phyloP scores from a whole-genome alignment of 441 rosid species.

The Pelargonium citronellum region DNA sequence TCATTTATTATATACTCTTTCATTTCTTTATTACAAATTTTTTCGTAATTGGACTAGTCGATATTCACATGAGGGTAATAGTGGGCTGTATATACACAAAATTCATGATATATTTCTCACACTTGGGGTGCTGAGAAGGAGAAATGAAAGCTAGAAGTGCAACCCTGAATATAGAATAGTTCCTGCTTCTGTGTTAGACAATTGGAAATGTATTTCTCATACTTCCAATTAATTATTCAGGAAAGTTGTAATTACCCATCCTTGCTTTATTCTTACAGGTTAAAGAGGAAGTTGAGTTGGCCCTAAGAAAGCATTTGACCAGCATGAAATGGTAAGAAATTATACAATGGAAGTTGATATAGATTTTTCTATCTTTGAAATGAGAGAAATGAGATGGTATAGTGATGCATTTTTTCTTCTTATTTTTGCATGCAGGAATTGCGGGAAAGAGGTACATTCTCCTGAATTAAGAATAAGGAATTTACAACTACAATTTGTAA shows the following conservation, averaged over 20 bases:
- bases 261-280: slow-evolving; percentile 43
- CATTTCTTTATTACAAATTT: no score
- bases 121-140: no score
- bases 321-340: slow-evolving; percentile 54
- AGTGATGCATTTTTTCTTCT: neutral
- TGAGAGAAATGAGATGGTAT: neutral
- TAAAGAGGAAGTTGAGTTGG: slow-evolving; percentile 89
- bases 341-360: neutral
- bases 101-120: no score
- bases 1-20: no score
- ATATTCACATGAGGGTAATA: no score
- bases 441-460: slow-evolving; percentile 53
- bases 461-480: slow-evolving; percentile 43
- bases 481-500: slow-evolving; percentile 62
- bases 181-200: neutral
- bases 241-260: neutral
- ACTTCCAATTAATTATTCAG: neutral
- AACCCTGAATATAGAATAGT: neutral
- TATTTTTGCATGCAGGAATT: slow-evolving; percentile 42
- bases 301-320: slow-evolving; percentile 66
- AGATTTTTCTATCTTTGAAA: slow-evolving; percentile 8
- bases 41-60: no score
- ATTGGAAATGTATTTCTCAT: neutral
- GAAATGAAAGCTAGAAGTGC: no score
- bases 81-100: no score